Evolutionary conservation across 768 basidiomycete genomes (phyloP).

Genomic region (Mycena kentingensis): DNA sequence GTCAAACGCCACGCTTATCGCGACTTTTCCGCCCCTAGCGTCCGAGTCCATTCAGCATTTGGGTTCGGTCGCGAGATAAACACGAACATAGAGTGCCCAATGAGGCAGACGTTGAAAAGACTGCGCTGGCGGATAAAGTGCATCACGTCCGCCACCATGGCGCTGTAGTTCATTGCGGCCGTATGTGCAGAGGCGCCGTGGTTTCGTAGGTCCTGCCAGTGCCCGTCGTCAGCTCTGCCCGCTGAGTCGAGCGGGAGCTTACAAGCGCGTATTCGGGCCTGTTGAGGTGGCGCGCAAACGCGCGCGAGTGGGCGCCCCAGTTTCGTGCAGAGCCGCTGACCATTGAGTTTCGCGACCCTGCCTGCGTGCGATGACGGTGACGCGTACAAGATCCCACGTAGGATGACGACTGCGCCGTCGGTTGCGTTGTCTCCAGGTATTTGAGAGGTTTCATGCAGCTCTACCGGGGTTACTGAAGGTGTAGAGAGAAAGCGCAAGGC

Average conservation of each 20-base stretch:
- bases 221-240: not conserved
- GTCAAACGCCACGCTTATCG: conserved; percentile 66
- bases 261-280: conserved; percentile 80
- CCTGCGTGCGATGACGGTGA: not conserved
- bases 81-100: conserved; percentile 89
- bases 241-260: conserved; percentile 17
- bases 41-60: conserved; percentile 8
- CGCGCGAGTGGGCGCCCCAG: conserved; percentile 80
- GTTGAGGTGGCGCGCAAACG: conserved; percentile 60
- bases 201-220: conserved; percentile 78
- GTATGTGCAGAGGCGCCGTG: conserved; percentile 83
- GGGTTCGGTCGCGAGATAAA: not conserved
- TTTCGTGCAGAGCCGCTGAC: conserved; percentile 85
- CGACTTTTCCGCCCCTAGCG: conserved; percentile 90
- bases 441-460: conserved; percentile 14
- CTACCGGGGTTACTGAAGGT: conserved; percentile 3
- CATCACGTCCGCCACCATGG: conserved; percentile 80
- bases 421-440: conserved; percentile 30
- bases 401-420: conserved; percentile 52
- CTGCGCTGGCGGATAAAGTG: conserved; percentile 59
- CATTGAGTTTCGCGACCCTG: conserved; percentile 2
- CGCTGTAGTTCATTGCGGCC: conserved; percentile 68
- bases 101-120: conserved; percentile 65
- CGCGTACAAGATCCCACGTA: conserved; percentile 66
- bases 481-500: too few relatives aligned